Evolutionary conservation across 2,329 filamentous ascomycete genomes (phyloP).

Genomic region (Alternaria triticina): DNA sequence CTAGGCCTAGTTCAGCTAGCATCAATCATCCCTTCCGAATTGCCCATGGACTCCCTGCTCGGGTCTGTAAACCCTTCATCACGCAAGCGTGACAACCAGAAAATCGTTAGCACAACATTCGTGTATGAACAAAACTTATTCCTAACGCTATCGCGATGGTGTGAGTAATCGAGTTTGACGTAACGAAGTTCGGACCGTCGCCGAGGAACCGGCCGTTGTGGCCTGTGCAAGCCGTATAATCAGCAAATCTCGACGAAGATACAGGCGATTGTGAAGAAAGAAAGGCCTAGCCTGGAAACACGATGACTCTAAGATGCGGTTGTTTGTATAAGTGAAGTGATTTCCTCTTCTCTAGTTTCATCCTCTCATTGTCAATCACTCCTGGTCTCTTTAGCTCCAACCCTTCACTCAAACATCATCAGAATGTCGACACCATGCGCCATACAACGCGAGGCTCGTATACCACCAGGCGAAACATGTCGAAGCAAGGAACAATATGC

Average conservation of each 20-base stretch:
- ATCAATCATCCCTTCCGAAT: neutral
- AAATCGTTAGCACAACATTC: neutral
- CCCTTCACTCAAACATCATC: neutral
- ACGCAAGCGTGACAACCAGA: neutral
- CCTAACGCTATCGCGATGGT: neutral
- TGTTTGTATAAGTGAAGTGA: neutral
- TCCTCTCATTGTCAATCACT: neutral
- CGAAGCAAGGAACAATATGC: neutral
- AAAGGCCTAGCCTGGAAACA: neutral
- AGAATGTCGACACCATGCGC: neutral
- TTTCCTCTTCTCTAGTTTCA: neutral
- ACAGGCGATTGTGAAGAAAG: neutral
- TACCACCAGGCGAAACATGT: neutral
- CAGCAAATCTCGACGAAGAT: neutral
- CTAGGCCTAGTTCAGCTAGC: neutral
- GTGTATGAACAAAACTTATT: neutral
- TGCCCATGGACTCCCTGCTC: neutral
- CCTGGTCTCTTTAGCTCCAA: neutral
- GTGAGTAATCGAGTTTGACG: neutral
- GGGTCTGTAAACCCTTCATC: neutral
- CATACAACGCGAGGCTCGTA: neutral
- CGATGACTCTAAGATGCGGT: neutral
- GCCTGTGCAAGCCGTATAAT: neutral
- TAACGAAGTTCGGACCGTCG: neutral
- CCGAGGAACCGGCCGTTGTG: neutral